A percentile compares a stretch with the other conserved stretches of the same genome.
These are phyloP conservation scores for Backusella sp. DNA, from an alignment of 192 early-diverging fungal species.

Conservation along the genomic window DNA sequence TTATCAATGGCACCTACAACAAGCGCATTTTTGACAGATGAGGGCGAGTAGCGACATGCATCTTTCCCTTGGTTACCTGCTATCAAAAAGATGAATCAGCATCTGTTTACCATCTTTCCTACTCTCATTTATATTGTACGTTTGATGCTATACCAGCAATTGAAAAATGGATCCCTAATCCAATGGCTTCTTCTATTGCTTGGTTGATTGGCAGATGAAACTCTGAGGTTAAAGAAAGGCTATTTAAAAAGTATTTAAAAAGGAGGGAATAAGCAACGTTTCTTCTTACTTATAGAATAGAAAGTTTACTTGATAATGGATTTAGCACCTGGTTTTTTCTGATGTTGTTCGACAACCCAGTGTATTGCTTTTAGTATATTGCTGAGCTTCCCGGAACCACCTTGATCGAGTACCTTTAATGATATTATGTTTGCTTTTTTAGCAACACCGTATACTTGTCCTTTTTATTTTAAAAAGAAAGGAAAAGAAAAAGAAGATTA, in stretches of 20 bases:
- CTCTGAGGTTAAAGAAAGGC: conserved; percentile 41
- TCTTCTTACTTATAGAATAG: neutral
- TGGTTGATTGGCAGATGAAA: conserved; percentile 37
- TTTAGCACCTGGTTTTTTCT: neutral
- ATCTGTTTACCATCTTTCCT: neutral
- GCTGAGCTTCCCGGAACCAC: conserved; percentile 41
- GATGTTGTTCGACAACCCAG: conserved; percentile 41
- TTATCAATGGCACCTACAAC: conserved; percentile 56
- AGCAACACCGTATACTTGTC: conserved; percentile 48
- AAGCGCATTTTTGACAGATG: conserved; percentile 43
- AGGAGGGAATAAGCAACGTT: neutral
- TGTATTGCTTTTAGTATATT: conserved; percentile 46
- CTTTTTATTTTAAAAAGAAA: conserved; percentile 1
- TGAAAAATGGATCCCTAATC: conserved; percentile 42
- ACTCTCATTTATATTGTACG: neutral
- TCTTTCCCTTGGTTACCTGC: conserved; percentile 54
- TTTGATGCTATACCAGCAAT: conserved; percentile 33
- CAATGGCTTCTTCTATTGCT: conserved; percentile 43
- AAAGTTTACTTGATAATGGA: neutral
- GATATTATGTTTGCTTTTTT: conserved; percentile 52
- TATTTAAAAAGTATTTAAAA: neutral
- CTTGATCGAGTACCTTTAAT: conserved; percentile 44
- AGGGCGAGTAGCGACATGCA: conserved; percentile 52
- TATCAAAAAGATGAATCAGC: neutral
- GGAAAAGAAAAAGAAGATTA: neutral